Conservation (phyloP, 148 eudicot species). For the Limonium bicolor region DNA sequence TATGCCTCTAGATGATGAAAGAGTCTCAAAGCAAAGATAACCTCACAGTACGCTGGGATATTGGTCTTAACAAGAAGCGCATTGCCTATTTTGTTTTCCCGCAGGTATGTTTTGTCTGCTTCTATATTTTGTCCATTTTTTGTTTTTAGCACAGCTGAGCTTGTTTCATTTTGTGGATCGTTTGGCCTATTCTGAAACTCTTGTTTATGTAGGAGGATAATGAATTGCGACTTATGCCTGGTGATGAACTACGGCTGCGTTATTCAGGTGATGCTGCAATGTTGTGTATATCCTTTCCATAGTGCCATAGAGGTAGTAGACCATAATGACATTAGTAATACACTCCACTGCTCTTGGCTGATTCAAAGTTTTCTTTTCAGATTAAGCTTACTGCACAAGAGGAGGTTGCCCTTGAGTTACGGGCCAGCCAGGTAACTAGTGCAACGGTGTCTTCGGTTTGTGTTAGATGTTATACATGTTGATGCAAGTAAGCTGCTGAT, state of each 20-base stretch:
- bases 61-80: slow-evolving; percentile 95
- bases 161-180: not conserved
- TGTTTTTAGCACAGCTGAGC: not conserved
- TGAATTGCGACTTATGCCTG: slow-evolving; percentile 94
- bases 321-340: not conserved
- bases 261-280: slow-evolving; percentile 87
- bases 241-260: slow-evolving; percentile 83
- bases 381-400: slow-evolving; percentile 96
- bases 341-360: not conserved
- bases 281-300: slow-evolving; percentile 73
- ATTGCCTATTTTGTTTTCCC: slow-evolving; percentile 91
- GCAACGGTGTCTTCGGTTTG: not conserved
- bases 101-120: slow-evolving; percentile 28
- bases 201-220: slow-evolving; percentile 61
- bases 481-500: not conserved
- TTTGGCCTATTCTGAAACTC: not conserved
- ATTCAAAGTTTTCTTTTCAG: slow-evolving; percentile 21
- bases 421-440: slow-evolving; percentile 74
- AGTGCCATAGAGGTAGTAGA: too few relatives aligned
- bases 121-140: not conserved
- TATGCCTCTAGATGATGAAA: slow-evolving; percentile 69
- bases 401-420: slow-evolving; percentile 98
- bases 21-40: slow-evolving; percentile 97
- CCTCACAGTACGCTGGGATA: slow-evolving; percentile 83
- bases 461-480: not conserved